Percentiles rank a stretch among this genome's conserved stretches.
Conservation (phyloP, 441 rosid species). For the Jatropha podagrica region DNA sequence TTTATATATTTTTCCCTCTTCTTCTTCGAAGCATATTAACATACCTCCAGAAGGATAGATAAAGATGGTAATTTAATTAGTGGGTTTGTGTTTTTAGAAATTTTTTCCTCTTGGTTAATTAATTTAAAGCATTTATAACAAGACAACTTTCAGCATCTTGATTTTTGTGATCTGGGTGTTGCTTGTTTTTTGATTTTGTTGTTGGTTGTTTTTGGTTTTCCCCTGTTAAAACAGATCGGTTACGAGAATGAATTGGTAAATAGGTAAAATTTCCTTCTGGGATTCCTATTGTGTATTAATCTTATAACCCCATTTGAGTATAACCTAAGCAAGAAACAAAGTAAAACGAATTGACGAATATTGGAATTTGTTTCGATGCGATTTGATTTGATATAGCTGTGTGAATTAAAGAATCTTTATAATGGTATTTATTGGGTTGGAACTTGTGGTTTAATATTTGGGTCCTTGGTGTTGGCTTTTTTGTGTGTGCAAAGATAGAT, state of each 20-base stretch:
- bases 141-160: conserved; percentile 16
- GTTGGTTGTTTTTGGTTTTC: conserved; percentile 26
- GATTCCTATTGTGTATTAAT: conserved; percentile 22
- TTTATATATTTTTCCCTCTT: neutral
- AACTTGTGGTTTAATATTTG: conserved; percentile 27
- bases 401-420: conserved; percentile 27
- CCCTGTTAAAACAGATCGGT: conserved; percentile 37
- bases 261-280: conserved; percentile 1
- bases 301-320: conserved; percentile 35
- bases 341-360: conserved; percentile 26
- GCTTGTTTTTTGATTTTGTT: conserved; percentile 3
- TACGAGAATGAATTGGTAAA: conserved; percentile 29
- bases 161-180: conserved; percentile 42
- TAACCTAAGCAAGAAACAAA: conserved; percentile 34
- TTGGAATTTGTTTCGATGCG: conserved; percentile 25
- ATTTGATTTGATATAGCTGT: conserved; percentile 24
- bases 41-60: neutral
- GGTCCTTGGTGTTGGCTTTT: conserved; percentile 20
- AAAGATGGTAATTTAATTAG: neutral
- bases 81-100: conserved; percentile 1
- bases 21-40: neutral
- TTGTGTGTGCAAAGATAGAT: conserved; percentile 44
- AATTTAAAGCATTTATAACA: neutral
- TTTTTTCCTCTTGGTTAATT: neutral
- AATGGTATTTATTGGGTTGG: conserved; percentile 21